phyloP scores from a whole-genome alignment of 176 grass and related monocot genomes.

The Luzula sylvatica region DNA sequence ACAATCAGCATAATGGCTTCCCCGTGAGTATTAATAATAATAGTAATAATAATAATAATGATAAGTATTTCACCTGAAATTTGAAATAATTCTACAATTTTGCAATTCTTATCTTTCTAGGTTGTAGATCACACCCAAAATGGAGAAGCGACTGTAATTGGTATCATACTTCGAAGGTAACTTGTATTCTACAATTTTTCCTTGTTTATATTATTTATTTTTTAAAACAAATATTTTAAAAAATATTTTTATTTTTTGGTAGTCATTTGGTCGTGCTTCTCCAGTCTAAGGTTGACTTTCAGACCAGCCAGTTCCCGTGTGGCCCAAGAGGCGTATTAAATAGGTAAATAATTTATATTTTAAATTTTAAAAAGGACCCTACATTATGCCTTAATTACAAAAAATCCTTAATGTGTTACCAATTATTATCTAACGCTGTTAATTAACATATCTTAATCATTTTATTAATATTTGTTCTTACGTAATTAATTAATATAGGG shows the following conservation, averaged over 20 bases:
- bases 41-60: background rate
- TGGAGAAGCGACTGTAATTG: slow-evolving; percentile 82
- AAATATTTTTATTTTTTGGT: slow-evolving; percentile 25
- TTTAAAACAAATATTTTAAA: slow-evolving; percentile 2
- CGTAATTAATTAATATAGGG: no score
- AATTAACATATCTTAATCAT: slow-evolving; percentile 12
- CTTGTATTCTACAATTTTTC: background rate
- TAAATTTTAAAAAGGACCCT: no score
- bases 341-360: no score
- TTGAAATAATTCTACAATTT: background rate
- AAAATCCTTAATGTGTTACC: no score
- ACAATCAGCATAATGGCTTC: slow-evolving; percentile 84
- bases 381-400: no score
- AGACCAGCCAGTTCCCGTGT: slow-evolving; percentile 86
- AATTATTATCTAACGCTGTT: no score
- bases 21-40: slow-evolving; percentile 49
- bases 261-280: slow-evolving; percentile 94
- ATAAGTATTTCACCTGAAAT: background rate
- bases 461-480: no score
- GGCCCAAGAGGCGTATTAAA: slow-evolving; percentile 69
- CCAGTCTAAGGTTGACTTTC: slow-evolving; percentile 95
- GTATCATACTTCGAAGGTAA: slow-evolving; percentile 96
- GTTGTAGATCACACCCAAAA: slow-evolving; percentile 76
- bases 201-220: slow-evolving; percentile 5
- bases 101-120: slow-evolving; percentile 19